These are phyloP conservation scores for Vigna unguiculata DNA, from an alignment of 306 rosid species.

Conservation along the genomic window DNA sequence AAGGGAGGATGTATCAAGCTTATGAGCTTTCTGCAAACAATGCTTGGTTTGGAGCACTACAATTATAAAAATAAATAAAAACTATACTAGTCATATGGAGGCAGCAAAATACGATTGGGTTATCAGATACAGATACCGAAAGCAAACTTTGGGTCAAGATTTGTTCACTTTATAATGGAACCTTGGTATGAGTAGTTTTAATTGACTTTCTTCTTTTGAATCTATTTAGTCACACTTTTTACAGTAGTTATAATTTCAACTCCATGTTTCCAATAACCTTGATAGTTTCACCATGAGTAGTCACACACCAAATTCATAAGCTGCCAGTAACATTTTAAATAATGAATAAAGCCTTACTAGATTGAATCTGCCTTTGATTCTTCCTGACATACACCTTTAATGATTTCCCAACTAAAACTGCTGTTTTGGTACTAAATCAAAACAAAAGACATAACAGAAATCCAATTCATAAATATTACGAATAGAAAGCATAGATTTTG, in stretches of 20 bases:
- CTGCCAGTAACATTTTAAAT: neutral
- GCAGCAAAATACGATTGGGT: conserved; percentile 25
- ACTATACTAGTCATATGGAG: conserved; percentile 30
- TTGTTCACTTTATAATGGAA: conserved; percentile 7
- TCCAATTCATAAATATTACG: too few relatives aligned
- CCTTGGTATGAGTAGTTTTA: conserved; percentile 13
- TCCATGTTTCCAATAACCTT: neutral
- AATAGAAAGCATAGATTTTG: too few relatives aligned
- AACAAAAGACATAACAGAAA: too few relatives aligned
- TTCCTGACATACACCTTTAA: neutral
- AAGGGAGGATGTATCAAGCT: conserved; percentile 78
- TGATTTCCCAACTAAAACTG: neutral
- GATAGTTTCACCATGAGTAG: too few relatives aligned
- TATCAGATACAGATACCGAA: conserved; percentile 20
- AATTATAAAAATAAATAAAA: neutral
- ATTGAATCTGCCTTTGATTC: neutral
- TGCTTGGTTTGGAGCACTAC: conserved; percentile 48
- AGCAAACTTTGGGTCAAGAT: conserved; percentile 26
- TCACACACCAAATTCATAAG: neutral
- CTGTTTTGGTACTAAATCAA: too few relatives aligned
- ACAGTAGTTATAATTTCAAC: conserved; percentile 17
- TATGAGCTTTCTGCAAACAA: conserved; percentile 76
- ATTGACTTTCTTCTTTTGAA: conserved; percentile 14
- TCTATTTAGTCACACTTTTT: conserved; percentile 16
- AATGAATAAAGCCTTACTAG: neutral